Evolutionary conservation across 768 basidiomycete species (phyloP).

Genomic region (Russula griseocarnosa): DNA sequence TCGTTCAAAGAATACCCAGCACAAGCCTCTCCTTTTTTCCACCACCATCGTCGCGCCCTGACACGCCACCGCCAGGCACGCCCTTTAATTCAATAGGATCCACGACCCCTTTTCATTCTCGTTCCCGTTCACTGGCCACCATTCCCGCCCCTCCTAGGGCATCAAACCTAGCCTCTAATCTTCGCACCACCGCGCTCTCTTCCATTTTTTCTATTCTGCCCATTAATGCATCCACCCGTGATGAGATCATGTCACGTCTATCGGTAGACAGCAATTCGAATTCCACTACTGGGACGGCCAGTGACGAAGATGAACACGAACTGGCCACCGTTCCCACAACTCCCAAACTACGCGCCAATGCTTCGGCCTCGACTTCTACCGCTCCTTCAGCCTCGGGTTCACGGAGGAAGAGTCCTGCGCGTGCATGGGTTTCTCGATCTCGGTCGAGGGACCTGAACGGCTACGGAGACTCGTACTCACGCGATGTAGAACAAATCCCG

Average conservation of each 20-base stretch:
- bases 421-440: conserved; percentile 1
- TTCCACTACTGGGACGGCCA: conserved; percentile 21
- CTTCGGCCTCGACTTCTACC: not conserved
- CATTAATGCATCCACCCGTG: conserved; percentile 26
- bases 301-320: conserved; percentile 27
- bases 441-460: not conserved
- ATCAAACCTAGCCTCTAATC: conserved; percentile 7
- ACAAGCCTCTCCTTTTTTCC: conserved; percentile 37
- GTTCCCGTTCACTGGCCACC: conserved; percentile 3
- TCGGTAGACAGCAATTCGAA: conserved; percentile 26
- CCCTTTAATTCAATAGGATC: not conserved
- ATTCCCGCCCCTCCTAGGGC: conserved; percentile 5
- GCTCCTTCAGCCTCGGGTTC: conserved; percentile 1
- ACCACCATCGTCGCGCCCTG: conserved; percentile 22
- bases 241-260: conserved; percentile 28
- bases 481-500: conserved; percentile 24
- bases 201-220: conserved; percentile 27
- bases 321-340: conserved; percentile 21
- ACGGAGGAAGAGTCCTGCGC: not conserved
- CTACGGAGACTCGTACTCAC: not conserved
- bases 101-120: not conserved
- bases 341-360: conserved; percentile 8
- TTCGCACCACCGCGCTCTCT: conserved; percentile 21
- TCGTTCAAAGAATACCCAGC: conserved; percentile 34
- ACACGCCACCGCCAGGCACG: not conserved